Base-by-base conservation (phyloP, 352 stramenopile genomes). In the Phytophthora sp. region DNA sequence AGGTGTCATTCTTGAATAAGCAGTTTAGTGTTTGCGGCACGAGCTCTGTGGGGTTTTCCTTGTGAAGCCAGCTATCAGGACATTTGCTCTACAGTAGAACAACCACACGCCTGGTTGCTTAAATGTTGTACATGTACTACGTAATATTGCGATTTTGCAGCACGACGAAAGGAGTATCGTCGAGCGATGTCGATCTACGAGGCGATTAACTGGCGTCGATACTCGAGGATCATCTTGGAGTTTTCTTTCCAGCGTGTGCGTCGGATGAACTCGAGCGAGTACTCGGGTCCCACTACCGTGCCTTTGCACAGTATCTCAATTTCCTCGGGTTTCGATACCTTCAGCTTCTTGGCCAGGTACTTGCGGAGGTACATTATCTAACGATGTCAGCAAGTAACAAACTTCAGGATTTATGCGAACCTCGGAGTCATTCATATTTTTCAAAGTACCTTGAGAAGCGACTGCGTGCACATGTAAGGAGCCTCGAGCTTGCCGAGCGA, bases 201-300 rank as follows among this genome's bases (percentile, higher is more conserved):
- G 26, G 69, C 69, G 38, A 77, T 33, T 38, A 73, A 23, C 9
- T 77, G 63, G 27, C 76, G 78, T 18, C 77, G 69, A 54, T 84
- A 91, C 61, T 91, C 79, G 30, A 91, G 69, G 18, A 89, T 53
- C 66, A 91, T 77, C 27, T 77, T 80, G 24, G 63, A 49, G 31
- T 69, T 33, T 29, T 85, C 65, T 49, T 76, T 60, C 83, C 83
- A 91, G 13, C 75, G 72, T 30, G 80, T 89, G 36, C 79, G 79
- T 16, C 69, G 67, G n/a, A 91, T 77, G 42, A 91, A 91, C 46
- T 86, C 74, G 29, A 91, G 76, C 35, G 83, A 89, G 41, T 89
- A 80, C 45, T 91, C 83, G 4, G 74, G 62, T 1, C 83, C 80
- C 3, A 91, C 75, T 0, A 73, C 56, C 13, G 27, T 53, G 36